Evolutionary conservation across 768 basidiomycete species (phyloP), one percentile per base, ranked within the genome.

Genomic region (Phaeotremella skinneri): DNA sequence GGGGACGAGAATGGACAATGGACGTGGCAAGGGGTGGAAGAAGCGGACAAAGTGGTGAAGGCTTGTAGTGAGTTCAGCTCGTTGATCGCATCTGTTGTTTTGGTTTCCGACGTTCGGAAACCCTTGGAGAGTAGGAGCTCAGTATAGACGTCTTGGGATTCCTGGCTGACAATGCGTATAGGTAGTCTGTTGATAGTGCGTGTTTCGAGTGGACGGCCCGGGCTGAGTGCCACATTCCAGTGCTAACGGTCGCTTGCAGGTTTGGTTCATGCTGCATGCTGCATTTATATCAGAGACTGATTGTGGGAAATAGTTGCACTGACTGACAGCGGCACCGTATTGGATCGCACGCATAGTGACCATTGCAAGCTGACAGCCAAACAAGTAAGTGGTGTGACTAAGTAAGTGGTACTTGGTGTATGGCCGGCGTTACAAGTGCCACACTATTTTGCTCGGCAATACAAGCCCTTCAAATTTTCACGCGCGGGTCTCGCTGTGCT

Each of bases 11-110:
- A 73, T 73, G 73, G 72, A 72, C 30, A 75, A 76, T 66, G 75
- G 75, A 14, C 55, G 74, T 23, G 73, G 73, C 1, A 68, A 72
- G 51, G 75, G 75, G 2, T 73, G 75, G 73, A 70, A 74, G 69
- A 75, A 74, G 74, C 64, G 62, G 50, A 53, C 49, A 23, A 72
- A 71, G 66, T 76, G 75, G 73, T 73, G 59, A 50, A 13, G 32
- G 49, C 49, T 31, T 25, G 49, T 51, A 51, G n/a, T 37, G 34
- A 37, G 34, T 37, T 17, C 34, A n/a, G n/a, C n/a, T 13, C 26
- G 26, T 14, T 52, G 21, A 9, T 23, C 16, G 13, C 14, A 30
- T 52, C 6, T 23, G 29, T 52, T 23, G 6, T 6, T 52, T 9
- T 25, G 50, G 14, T 13, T 7, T 7, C 32, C 13, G 14, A 30